Base-by-base conservation (phyloP, 352 stramenopile genomes). In the Globisporangium mamillatum region DNA sequence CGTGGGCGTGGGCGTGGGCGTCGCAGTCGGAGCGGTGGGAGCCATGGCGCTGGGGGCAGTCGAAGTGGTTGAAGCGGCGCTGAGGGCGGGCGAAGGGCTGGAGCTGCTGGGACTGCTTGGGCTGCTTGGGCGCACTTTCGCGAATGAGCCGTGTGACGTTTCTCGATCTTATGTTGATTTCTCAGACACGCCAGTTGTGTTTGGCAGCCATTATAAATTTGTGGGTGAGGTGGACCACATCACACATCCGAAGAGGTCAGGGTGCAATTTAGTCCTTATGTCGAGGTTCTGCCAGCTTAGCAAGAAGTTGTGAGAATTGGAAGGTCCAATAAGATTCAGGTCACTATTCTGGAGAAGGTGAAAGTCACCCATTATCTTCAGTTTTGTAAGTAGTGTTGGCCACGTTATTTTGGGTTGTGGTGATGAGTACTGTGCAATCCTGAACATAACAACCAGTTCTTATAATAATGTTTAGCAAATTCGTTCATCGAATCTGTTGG, bases 61-160 rank as follows among this genome's bases (percentile, higher is more conserved):
- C 5, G 55, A 62, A 20, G 38, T 16, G 20, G 29, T n/a, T 16
- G 34, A 48, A 12, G 57, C 12, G 20, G 32, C 20, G 25, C 32
- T 14, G 4, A n/a, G 18, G 3, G 57, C 1, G 14, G 59, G 16
- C 16, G 41, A n/a, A 16, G 41, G 41, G 41, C 41, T 44, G 59
- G 25, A 1, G 22, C n/a, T 32, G 57, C 34, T 4, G 29, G 25
- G 2, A 24, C 8, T 24, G 46, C 16, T 50, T 1, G 22, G 5
- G 60, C 41, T 55, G 60, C 60, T 55, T 66, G 27, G 10, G 27
- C 22, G 60, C 60, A 58, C 48, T 32, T 66, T 58, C 18, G 25
- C 44, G 46, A 66, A 48, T 66, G 60, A 20, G 29, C 6, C 12
- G 60, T 10, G 12, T 22, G 44, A 52, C 44, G 22, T 44, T 52